Conservation (phyloP, 2,329 filamentous ascomycete genomes). For the Fusarium illudens region DNA sequence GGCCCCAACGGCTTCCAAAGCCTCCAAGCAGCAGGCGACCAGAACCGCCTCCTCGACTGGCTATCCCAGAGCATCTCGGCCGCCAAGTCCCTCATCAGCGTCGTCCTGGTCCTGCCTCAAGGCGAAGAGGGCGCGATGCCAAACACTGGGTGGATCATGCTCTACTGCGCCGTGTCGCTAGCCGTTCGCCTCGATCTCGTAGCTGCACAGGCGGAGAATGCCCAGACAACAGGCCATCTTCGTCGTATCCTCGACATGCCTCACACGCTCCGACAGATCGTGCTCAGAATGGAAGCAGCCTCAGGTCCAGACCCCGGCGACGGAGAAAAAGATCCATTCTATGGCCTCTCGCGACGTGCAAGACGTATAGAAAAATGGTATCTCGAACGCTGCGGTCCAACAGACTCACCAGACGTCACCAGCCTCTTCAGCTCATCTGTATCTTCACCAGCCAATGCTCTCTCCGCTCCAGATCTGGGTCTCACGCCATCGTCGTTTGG, state of each 20-base stretch:
- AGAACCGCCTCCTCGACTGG: conserved; percentile 38
- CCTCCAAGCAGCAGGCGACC: conserved; percentile 21
- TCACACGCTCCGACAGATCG: conserved; percentile 43
- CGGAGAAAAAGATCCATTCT: conserved; percentile 38
- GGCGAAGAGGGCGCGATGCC: conserved; percentile 42
- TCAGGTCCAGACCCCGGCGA: conserved; percentile 12
- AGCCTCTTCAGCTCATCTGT: conserved; percentile 28
- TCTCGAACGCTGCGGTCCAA: conserved; percentile 20
- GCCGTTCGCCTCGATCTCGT: conserved; percentile 45
- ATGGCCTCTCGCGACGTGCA: conserved; percentile 33
- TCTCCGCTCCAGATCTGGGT: conserved; percentile 8
- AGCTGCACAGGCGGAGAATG: conserved; percentile 38
- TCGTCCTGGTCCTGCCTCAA: conserved; percentile 40
- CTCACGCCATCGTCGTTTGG: conserved; percentile 16
- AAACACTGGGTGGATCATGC: conserved; percentile 46
- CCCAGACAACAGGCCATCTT: conserved; percentile 39
- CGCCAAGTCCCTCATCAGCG: conserved; percentile 43
- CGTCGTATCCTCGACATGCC: conserved; percentile 44
- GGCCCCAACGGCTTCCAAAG: conserved; percentile 40
- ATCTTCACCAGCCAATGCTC: conserved; percentile 18
- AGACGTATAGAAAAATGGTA: conserved; percentile 38
- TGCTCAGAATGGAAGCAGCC: conserved; percentile 41
- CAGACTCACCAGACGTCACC: conserved; percentile 23
- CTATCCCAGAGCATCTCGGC: conserved; percentile 45
- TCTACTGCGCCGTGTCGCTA: conserved; percentile 45